phyloP scores from a whole-genome alignment of 805 yeast genomes.

The Maudiozyma serrabonitensis region DNA sequence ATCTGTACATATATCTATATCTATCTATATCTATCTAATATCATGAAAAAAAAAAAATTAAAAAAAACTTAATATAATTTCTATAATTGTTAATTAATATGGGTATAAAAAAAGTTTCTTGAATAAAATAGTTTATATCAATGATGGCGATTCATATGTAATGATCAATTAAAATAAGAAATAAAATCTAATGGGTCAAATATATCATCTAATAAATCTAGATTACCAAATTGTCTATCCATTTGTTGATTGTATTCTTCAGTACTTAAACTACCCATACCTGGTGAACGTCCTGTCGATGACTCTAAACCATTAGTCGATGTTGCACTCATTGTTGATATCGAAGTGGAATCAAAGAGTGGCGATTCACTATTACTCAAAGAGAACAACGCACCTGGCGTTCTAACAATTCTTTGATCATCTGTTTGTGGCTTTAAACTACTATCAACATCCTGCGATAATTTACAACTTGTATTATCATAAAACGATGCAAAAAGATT shows the following conservation, averaged over 20 bases:
- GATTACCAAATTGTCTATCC: constrained; percentile 4
- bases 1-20: too few relatives aligned
- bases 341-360: not conserved
- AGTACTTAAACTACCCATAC: not conserved
- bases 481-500: constrained; percentile 23
- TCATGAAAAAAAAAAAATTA: too few relatives aligned
- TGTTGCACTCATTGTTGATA: not conserved
- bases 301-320: not conserved
- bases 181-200: constrained; percentile 24
- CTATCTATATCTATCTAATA: too few relatives aligned
- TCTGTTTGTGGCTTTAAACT: constrained; percentile 1
- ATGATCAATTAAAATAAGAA: constrained; percentile 12
- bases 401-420: not conserved
- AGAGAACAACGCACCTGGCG: not conserved
- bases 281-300: not conserved
- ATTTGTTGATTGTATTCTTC: constrained; percentile 2
- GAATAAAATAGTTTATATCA: too few relatives aligned
- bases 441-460: constrained; percentile 8
- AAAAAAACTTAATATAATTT: too few relatives aligned
- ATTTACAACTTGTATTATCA: constrained; percentile 15
- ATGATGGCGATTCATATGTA: not conserved
- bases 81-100: too few relatives aligned
- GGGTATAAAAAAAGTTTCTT: too few relatives aligned
- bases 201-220: constrained; percentile 17
- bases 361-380: not conserved